Base-by-base conservation (phyloP, 495 filamentous ascomycete species). In the Penicillium verhagenii region DNA sequence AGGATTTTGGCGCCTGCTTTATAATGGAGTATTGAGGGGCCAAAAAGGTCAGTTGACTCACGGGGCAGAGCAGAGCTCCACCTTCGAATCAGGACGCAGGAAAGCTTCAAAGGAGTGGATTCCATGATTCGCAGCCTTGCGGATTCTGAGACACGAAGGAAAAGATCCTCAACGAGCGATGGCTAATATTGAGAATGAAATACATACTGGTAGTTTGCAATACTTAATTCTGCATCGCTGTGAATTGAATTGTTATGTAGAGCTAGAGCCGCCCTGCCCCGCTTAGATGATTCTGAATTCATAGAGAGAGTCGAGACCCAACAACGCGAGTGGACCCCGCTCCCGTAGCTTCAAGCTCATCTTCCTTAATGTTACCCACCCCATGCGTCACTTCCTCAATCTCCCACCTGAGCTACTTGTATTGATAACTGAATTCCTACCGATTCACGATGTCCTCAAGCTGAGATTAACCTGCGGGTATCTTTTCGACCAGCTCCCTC, bases 331-430 rank as follows among this genome's bases (percentile, higher is more conserved):
- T n/a, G n/a, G n/a, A 11, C 20, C 16, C 42, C 24, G 42, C 19
- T 25, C 24, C 23, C 44, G n/a, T n/a, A 8, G 23, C 44, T 14
- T 9, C 47, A 37, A 33, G 28, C 31, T 49, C n/a, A n/a, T 37
- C 26, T 14, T n/a, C 18, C n/a, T 20, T n/a, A n/a, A n/a, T n/a
- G n/a, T n/a, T 19, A 16, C 26, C 43, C 10, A 21, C 26, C 19
- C 11, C 47, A 61, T 62, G 54, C n/a, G 37, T 4, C 63, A 63
- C 9, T 60, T 82, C n/a, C 44, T 69, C 21, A 70, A 77, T 33
- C 74, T 87, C 16, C 83, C 84, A 11, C 60, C 76, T 0, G 84
- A 87, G 60, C 64, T 87, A 11, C 83, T 85, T 48, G 72, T 75
- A 42, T 68, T 76, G 43, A 74, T 87, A 54, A 72, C 79, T 53